Base-by-base conservation (phyloP, 176 grass and related monocot species). In the Elaeis guineensis region DNA sequence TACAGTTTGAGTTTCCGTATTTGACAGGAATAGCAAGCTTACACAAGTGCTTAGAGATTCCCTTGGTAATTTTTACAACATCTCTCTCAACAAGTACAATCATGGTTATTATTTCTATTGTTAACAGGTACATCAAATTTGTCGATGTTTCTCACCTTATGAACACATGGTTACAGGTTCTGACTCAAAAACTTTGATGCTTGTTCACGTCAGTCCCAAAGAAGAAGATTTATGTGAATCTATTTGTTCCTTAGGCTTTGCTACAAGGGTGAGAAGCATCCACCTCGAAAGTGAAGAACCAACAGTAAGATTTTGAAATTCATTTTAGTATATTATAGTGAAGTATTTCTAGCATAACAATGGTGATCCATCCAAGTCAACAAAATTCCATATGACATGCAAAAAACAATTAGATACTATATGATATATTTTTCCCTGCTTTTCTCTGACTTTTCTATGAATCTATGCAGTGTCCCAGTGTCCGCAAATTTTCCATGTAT, bases 31-130 rank as follows among this genome's bases (percentile, higher is more conserved):
- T 66, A 97, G 87, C 82, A 91, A 91, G 63, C 86, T 97, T 79
- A 97, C 92, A 68, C 92, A 97, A 83, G 84, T 97, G 55, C 72
- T 91, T 17, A 80, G 65, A 79, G 92, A 97, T 88, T 97, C 92
- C 63, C 66, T 97, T 68, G 92, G 92, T 91, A 91, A 90, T 61
- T 49, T 62, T 26, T 51, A 4, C 30, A n/a, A 62, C 23, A 23
- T 1, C 70, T 59, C 66, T 30, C 21, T 62, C 52, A 30, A 61
- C 51, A 30, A 59, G 17, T 7, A 63, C 26, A 65, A 22, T 39
- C 56, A 32, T 61, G 57, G 17, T 74, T 67, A 29, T 52, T 63
- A 54, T 17, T 80, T 74, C 22, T 76, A 72, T 39, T 75, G 17
- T n/a, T 58, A 60, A 63, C 53, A 16, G 28, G 29, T 29, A 62